phyloP scores from a whole-genome alignment of 2,329 filamentous ascomycete genomes.

The Pseudogymnoascus sp. region DNA sequence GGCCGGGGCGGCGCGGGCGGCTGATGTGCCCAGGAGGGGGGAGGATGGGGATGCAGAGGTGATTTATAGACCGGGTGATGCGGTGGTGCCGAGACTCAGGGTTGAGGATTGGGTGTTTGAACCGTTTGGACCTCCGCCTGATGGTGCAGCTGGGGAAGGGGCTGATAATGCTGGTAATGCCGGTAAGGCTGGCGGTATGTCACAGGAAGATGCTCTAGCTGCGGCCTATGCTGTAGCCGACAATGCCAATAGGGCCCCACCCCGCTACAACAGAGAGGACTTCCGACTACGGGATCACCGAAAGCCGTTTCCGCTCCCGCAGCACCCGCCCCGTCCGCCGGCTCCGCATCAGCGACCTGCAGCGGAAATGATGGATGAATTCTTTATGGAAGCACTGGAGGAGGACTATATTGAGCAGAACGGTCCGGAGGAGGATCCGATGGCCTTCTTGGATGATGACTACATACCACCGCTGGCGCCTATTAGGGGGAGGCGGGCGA shows the following conservation, averaged over 20 bases:
- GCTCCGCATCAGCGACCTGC: background rate
- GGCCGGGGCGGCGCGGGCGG: background rate
- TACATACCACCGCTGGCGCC: no score
- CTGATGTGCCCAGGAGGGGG: background rate
- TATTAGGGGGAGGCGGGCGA: background rate
- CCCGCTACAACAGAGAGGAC: background rate
- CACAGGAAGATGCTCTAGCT: background rate
- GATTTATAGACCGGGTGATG: background rate
- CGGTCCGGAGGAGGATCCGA: no score
- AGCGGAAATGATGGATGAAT: background rate
- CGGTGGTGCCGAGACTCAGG: background rate
- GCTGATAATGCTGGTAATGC: background rate
- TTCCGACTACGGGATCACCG: background rate
- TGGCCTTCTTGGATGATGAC: no score
- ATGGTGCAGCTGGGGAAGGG: background rate
- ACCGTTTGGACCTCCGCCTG: background rate
- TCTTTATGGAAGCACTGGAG: background rate
- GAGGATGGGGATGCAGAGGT: background rate
- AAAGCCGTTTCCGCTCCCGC: background rate
- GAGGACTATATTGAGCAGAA: background rate
- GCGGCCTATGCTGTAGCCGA: background rate
- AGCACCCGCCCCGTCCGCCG: background rate
- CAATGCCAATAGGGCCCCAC: background rate
- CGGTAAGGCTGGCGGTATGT: background rate
- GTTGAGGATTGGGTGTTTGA: background rate